Conservation (phyloP, 129 eudicot species). For the Flaveria sonorensis region DNA sequence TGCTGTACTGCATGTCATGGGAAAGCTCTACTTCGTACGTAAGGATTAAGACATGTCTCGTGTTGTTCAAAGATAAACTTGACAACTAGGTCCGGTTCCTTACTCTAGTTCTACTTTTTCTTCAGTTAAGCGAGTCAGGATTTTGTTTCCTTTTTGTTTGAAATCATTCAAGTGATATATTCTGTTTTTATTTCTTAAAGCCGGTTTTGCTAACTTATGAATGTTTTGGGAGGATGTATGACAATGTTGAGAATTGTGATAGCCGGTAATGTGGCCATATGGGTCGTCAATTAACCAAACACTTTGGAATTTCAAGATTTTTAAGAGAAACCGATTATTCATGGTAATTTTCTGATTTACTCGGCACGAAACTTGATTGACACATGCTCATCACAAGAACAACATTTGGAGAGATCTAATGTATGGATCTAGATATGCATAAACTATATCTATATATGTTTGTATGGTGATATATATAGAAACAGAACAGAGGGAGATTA, state of each 20-base stretch:
- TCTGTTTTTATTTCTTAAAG: background rate
- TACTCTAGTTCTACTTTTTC: background rate
- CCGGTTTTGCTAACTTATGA: background rate
- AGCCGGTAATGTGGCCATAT: background rate
- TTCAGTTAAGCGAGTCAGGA: background rate
- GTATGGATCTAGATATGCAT: too few species aligned
- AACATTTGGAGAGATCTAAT: too few species aligned
- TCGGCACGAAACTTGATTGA: too few species aligned
- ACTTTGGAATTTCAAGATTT: too few species aligned
- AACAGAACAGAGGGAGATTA: too few species aligned
- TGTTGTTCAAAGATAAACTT: background rate
- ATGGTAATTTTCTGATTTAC: too few species aligned
- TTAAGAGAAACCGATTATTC: too few species aligned
- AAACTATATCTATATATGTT: too few species aligned
- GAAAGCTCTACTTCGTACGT: slow-evolving; percentile 15
- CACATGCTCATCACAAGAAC: too few species aligned
- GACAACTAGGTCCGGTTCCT: background rate
- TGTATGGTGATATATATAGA: too few species aligned
- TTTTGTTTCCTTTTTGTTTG: background rate
- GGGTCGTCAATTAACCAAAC: background rate
- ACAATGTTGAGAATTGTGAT: background rate
- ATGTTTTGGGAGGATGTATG: background rate
- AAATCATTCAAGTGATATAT: background rate
- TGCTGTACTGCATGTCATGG: slow-evolving; percentile 18
- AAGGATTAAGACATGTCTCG: background rate